Evolutionary conservation across 2,329 filamentous ascomycete species (phyloP), one percentile per base, ranked within the genome.

Genomic region (Teratosphaeria epicoccoides): DNA sequence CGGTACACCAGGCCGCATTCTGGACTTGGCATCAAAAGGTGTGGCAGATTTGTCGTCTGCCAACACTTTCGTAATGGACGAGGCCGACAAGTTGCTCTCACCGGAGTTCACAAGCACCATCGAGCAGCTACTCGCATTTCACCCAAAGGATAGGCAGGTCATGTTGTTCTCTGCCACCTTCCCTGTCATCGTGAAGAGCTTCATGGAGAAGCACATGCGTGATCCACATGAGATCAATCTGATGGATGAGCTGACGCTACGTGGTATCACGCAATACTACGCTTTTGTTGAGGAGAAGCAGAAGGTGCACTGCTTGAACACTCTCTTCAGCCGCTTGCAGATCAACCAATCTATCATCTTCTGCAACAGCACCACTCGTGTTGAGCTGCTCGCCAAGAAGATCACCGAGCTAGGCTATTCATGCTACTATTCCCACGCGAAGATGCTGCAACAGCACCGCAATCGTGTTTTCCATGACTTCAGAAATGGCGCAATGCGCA

Each of bases 311-410:
- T 98, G 93, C 70, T 75, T 98, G 59, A 98, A 98, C 76, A 98
- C 93, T 0, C 84, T 98, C 57, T 98, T 98, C 77, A 96, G 90
- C 62, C 95, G 96, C 73, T 82, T 98, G 14, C 91, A 98, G 72
- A 98, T 98, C 75, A 98, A 98, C 74, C 93, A 98, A 76, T 98
- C 94, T 57, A 98, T 98, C 75, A 98, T 98, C 69, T 98, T 98
- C 76, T 98, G 93, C 75, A 98, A 98, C 73, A 98, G 93, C 40
- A 98, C 93, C 50, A 97, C 97, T 71, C 88, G 93, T 59, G 93
- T 98, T 55, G 93, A 98, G 72, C 79, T 98, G 49, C 81, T 98
- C 24, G 93, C 93, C 48, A 98, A 98, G 79, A 98, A 98, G 73
- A 98, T 98, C 66, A 98, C 94, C 46, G 94, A 98, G 70, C 82